Conservation (phyloP, 1,139 yeast species). For the Pichia sp. region DNA sequence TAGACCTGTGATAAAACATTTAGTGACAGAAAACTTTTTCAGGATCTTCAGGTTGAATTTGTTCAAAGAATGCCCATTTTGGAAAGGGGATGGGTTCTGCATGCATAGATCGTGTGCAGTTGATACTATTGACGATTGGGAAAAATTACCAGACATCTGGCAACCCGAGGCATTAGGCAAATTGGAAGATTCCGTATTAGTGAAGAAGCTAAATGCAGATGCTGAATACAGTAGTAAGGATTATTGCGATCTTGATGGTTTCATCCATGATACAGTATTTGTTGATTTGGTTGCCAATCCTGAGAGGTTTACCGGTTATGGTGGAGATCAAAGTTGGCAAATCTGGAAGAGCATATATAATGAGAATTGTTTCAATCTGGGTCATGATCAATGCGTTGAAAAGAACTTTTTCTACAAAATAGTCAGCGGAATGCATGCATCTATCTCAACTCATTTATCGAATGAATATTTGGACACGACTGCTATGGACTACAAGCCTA, state of each 20-base stretch:
- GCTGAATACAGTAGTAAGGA: conserved; percentile 31
- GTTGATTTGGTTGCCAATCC: conserved; percentile 87
- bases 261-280: conserved; percentile 56
- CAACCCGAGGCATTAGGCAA: conserved; percentile 71
- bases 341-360: conserved; percentile 92
- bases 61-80: conserved; percentile 83
- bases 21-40: conserved; percentile 73
- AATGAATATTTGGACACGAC: conserved; percentile 75
- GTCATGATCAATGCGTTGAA: conserved; percentile 56
- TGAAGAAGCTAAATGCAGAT: conserved; percentile 19
- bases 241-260: conserved; percentile 44
- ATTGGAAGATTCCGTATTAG: conserved; percentile 38
- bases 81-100: conserved; percentile 79
- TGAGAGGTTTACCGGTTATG: conserved; percentile 94
- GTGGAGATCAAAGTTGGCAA: conserved; percentile 85
- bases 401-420: conserved; percentile 84
- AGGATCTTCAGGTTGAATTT: conserved; percentile 82
- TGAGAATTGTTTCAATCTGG: conserved; percentile 78
- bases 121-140: conserved; percentile 60
- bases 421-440: conserved; percentile 92
- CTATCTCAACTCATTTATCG: conserved; percentile 89
- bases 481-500: conserved; percentile 80
- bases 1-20: conserved; percentile 49
- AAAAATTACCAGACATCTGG: conserved; percentile 65
- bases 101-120: conserved; percentile 94